Percentiles rank a stretch among this genome's conserved stretches.
Evolutionary conservation across 2,329 filamentous ascomycete species (phyloP).

Genomic region (Xylariaceae sp.): DNA sequence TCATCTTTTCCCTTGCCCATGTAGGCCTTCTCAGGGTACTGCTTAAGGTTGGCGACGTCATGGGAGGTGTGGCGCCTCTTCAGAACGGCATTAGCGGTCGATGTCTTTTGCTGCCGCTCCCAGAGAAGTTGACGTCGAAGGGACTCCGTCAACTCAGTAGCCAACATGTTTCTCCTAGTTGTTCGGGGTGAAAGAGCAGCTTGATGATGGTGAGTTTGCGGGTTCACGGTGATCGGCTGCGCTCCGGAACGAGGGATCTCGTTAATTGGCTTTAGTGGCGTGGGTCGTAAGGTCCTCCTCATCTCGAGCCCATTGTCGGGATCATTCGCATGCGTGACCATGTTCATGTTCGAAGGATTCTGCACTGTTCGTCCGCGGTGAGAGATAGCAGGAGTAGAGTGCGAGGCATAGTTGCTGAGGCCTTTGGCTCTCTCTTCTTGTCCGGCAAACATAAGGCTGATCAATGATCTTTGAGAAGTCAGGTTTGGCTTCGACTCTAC

Average conservation of each 20-base stretch:
- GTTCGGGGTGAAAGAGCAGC: slow-evolving; percentile 87
- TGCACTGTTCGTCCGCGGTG: slow-evolving; percentile 60
- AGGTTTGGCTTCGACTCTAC: slow-evolving; percentile 87
- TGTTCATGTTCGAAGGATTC: slow-evolving; percentile 46
- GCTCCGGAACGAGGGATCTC: slow-evolving; percentile 68
- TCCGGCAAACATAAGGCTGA: slow-evolving; percentile 82
- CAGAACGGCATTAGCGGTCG: slow-evolving; percentile 82
- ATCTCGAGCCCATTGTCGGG: slow-evolving; percentile 66
- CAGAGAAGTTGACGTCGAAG: slow-evolving; percentile 88
- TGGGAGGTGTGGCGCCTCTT: slow-evolving; percentile 90
- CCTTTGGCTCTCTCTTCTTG: slow-evolving; percentile 73
- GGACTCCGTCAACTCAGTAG: slow-evolving; percentile 90
- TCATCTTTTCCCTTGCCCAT: slow-evolving; percentile 61
- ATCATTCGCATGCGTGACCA: slow-evolving; percentile 58
- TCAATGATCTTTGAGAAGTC: slow-evolving; percentile 81
- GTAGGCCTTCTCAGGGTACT: slow-evolving; percentile 71
- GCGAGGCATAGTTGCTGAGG: slow-evolving; percentile 68
- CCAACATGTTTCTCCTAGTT: slow-evolving; percentile 92
- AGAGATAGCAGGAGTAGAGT: slow-evolving; percentile 71
- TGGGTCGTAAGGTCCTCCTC: slow-evolving; percentile 58
- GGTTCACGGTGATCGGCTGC: slow-evolving; percentile 78
- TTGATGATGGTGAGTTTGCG: slow-evolving; percentile 66
- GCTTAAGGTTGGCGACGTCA: slow-evolving; percentile 84
- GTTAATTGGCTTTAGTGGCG: slow-evolving; percentile 56
- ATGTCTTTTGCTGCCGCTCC: slow-evolving; percentile 94